Conservation (phyloP, 768 basidiomycete genomes). For the Leucosporidium creatinivorum region DNA sequence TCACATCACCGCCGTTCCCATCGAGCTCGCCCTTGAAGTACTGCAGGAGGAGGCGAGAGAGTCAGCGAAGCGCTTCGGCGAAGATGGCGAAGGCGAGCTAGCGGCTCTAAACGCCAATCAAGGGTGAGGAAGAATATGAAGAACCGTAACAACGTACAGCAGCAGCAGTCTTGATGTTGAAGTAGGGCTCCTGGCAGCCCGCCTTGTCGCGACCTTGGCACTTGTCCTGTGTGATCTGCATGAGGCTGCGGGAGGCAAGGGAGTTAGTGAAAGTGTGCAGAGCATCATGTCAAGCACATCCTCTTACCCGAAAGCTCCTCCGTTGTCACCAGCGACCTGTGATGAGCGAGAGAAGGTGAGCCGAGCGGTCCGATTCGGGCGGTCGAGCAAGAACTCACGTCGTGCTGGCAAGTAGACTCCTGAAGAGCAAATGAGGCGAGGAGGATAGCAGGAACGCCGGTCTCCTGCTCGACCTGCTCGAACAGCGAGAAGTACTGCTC, state of each 20-base stretch:
- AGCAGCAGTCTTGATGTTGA: conserved; percentile 17
- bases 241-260: background rate
- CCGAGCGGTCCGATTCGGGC: no score
- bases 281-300: background rate
- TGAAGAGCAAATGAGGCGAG: conserved; percentile 84
- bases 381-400: background rate
- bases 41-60: no score
- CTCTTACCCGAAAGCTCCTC: conserved; percentile 21
- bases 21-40: conserved; percentile 25
- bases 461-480: conserved; percentile 52
- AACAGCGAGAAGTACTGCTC: conserved; percentile 51
- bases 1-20: conserved; percentile 9
- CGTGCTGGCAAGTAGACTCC: conserved; percentile 62
- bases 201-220: conserved; percentile 23
- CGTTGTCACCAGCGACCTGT: conserved; percentile 10
- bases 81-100: no score
- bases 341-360: no score
- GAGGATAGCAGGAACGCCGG: conserved; percentile 61
- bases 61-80: no score
- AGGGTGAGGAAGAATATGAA: no score
- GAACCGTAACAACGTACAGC: no score
- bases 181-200: conserved; percentile 30
- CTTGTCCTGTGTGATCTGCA: conserved; percentile 35
- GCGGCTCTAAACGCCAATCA: no score
- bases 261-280: background rate